These are phyloP conservation scores for Trichosporon sp. DNA, from an alignment of 1,284 basidiomycete species.

Conservation along the genomic window DNA sequence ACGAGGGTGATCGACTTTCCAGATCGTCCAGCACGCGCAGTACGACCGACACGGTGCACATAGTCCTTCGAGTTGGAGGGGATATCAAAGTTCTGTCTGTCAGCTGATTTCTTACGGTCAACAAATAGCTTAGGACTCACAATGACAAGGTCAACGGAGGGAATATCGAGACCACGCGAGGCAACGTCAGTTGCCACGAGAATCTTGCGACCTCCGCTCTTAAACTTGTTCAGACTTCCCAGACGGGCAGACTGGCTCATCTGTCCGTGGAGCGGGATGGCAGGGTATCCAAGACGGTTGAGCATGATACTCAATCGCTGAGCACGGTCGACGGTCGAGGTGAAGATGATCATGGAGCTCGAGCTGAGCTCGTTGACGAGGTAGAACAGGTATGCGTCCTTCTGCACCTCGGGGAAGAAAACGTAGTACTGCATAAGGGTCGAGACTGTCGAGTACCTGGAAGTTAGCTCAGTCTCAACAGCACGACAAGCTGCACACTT, in stretches of 20 bases:
- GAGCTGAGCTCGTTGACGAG: conserved; percentile 83
- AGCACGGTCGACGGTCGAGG: conserved; percentile 90
- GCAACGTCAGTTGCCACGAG: conserved; percentile 97
- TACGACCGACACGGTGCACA: conserved; percentile 95
- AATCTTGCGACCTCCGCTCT: conserved; percentile 83
- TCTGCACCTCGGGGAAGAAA: conserved; percentile 85
- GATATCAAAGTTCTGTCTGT: conserved; percentile 77
- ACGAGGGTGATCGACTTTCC: conserved; percentile 95
- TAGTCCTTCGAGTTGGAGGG: conserved; percentile 99
- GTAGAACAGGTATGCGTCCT: conserved; percentile 87
- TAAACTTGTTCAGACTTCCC: conserved; percentile 94
- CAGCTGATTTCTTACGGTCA: neutral
- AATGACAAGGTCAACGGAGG: conserved; percentile 91
- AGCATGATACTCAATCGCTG: conserved; percentile 84
- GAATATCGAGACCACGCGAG: conserved; percentile 94
- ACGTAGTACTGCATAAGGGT: conserved; percentile 95
- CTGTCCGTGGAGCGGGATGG: conserved; percentile 93
- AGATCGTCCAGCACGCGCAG: conserved; percentile 89
- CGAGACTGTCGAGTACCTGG: conserved; percentile 91
- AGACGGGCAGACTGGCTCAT: conserved; percentile 88
- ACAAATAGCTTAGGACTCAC: conserved; percentile 25
- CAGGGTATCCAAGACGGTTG: conserved; percentile 85
- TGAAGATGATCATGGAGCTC: conserved; percentile 94
- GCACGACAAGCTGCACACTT: conserved; percentile 48
- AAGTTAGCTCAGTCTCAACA: neutral